Conservation (phyloP, 805 yeast species). For the Candida sithepensis region DNA sequence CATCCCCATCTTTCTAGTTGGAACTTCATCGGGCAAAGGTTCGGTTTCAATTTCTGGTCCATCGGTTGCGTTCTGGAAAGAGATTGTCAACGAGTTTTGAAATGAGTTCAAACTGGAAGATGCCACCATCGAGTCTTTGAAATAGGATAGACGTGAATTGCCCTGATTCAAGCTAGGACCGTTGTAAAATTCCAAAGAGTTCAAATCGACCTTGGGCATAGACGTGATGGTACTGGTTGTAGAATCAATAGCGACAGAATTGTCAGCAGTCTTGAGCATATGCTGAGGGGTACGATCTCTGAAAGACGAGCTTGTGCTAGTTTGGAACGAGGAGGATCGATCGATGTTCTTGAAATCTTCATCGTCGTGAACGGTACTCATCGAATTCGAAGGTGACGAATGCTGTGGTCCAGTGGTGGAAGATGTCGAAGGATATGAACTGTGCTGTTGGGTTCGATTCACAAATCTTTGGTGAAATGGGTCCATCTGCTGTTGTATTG, state of each 20-base stretch:
- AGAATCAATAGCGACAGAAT: too few relatives aligned
- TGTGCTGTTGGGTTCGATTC: background rate
- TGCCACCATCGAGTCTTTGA: constrained; percentile 30
- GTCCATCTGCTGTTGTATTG: background rate
- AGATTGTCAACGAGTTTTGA: background rate
- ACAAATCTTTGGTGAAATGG: background rate
- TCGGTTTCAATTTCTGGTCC: constrained; percentile 1
- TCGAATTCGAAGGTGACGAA: constrained; percentile 28
- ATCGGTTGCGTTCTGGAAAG: background rate
- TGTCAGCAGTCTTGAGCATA: background rate
- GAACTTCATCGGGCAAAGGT: constrained; percentile 21
- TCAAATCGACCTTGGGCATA: constrained; percentile 13
- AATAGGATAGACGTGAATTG: constrained; percentile 26
- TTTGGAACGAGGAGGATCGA: constrained; percentile 35
- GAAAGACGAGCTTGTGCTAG: constrained; percentile 30
- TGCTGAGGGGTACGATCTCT: background rate
- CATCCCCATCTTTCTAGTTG: constrained; percentile 30
- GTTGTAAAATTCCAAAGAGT: constrained; percentile 22
- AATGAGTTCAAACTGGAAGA: constrained; percentile 32
- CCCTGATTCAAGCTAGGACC: constrained; percentile 29
- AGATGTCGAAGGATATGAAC: constrained; percentile 1
- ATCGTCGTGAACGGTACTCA: constrained; percentile 33
- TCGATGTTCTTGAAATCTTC: constrained; percentile 30
- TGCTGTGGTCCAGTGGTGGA: background rate
- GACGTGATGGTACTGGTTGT: constrained; percentile 2